Evolutionary conservation across 768 basidiomycete species (phyloP).

Genomic region (Suillus subluteus): DNA sequence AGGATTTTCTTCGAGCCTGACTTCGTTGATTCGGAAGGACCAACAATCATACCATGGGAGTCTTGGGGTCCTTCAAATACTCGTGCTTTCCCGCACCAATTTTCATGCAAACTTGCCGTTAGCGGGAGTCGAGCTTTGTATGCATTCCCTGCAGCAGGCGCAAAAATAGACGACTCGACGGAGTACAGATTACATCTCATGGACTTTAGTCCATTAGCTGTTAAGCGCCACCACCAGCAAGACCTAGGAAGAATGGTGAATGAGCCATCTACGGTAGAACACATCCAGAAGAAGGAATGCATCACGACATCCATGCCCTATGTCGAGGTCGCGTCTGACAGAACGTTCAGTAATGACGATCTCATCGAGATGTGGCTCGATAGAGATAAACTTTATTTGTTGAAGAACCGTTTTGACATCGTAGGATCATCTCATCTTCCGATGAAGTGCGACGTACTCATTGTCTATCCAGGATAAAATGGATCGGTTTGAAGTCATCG

Average conservation of each 20-base stretch:
- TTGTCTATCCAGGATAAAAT: not conserved
- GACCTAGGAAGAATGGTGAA: not conserved
- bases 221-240: not conserved
- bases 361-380: not conserved
- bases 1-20: conserved; percentile 1
- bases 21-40: not conserved
- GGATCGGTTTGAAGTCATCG: not conserved
- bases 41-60: not conserved
- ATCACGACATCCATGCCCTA: not conserved
- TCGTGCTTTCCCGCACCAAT: not conserved
- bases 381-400: not conserved
- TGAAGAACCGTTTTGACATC: not conserved
- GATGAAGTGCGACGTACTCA: not conserved
- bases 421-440: not conserved
- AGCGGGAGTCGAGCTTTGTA: not conserved
- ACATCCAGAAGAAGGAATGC: not conserved
- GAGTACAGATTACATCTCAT: not conserved
- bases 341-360: not conserved
- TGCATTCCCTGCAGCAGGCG: not conserved
- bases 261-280: not conserved
- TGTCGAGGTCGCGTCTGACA: not conserved
- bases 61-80: not conserved
- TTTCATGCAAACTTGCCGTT: not conserved
- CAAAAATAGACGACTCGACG: not conserved
- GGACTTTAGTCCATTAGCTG: conserved; percentile 1